Percentiles rank a stretch among this genome's conserved stretches.
These are phyloP conservation scores for Cystoderma amianthinum DNA, from an alignment of 768 basidiomycete species.

Conservation along the genomic window DNA sequence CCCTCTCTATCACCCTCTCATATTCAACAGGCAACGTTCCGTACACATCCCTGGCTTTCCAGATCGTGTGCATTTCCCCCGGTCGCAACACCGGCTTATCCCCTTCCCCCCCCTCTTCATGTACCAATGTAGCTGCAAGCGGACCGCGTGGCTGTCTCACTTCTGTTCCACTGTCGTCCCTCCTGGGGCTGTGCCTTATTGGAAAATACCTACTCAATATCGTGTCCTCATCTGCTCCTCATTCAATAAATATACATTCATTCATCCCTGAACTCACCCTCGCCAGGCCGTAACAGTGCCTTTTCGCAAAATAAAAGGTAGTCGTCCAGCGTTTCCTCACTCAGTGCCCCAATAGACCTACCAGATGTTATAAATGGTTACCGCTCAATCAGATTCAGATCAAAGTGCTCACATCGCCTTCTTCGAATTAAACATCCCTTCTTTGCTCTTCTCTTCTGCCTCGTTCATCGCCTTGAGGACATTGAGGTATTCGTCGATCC, in stretches of 20 bases:
- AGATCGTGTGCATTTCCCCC: slow-evolving; percentile 59
- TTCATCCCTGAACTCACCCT: not conserved
- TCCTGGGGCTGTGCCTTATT: slow-evolving; percentile 9
- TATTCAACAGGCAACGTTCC: slow-evolving; percentile 51
- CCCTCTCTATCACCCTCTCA: slow-evolving; percentile 41
- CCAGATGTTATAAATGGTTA: slow-evolving; percentile 7
- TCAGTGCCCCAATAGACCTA: slow-evolving; percentile 39
- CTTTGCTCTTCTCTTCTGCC: slow-evolving; percentile 19
- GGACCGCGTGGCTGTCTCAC: not conserved
- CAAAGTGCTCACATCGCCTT: slow-evolving; percentile 36
- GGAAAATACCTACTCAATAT: slow-evolving; percentile 37
- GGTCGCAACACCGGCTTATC: slow-evolving; percentile 36
- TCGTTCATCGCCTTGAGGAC: slow-evolving; percentile 27
- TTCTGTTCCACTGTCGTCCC: not conserved
- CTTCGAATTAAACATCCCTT: slow-evolving; percentile 33
- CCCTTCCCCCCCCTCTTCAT: slow-evolving; percentile 7
- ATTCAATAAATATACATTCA: not conserved
- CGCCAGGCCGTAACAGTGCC: slow-evolving; percentile 30
- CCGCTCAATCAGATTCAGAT: slow-evolving; percentile 4
- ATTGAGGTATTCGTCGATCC: slow-evolving; percentile 38
- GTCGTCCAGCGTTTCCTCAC: slow-evolving; percentile 45
- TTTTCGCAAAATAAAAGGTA: slow-evolving; percentile 63
- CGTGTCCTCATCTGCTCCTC: slow-evolving; percentile 13
- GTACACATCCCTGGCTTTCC: slow-evolving; percentile 57
- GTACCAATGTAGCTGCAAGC: slow-evolving; percentile 8